Base-by-base conservation (phyloP, 78 protist species). In the Chrysochromulina tobinii region DNA sequence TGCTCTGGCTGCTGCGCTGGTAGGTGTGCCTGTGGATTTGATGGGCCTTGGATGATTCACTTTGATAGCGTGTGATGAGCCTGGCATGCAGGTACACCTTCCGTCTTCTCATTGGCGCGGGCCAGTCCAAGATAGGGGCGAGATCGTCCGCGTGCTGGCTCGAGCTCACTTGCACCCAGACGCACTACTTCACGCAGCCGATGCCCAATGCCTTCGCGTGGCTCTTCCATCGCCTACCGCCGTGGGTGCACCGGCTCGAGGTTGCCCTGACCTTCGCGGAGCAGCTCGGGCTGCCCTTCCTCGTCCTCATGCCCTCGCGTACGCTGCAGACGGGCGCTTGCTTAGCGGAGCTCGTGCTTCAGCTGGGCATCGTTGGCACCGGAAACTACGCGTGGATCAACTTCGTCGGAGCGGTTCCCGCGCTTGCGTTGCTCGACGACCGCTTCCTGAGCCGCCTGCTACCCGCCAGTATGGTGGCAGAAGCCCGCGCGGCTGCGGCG, bases 101-200 rank as follows among this genome's bases (percentile, higher is more conserved):
- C 21, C 73, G 73, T 8, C 12, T 67, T 1, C 20, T 67, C 9
- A 9, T 67, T 20, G 89, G 90, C 64, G 90, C 90, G 6, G 93
- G 93, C 23, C 84, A 85, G 93, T 85, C 90, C 61, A 91, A 91
- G 87, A 23, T 91, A 57, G 93, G 93, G 14, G 5, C 48, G 58
- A 12, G 81, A 6, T 38, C 93, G 4, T 53, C 72, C 61, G 50
- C 54, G 21, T 91, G 93, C 87, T 91, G 93, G 93, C 59, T 38
- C 25, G 89, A 66, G 79, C 83, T 91, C 58, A 84, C 86, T 9
- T 91, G 93, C 61, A 91, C 93, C 7, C 8, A 23, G 59, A 84
- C 93, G 59, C 93, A 91, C 53, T 91, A 91, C 61, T 85, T 85
- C 90, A 91, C 93, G 61, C 93, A 91, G 58, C 93, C 93, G 75